A percentile compares a stretch with the other conserved stretches of the same genome.
Evolutionary conservation across 2,329 filamentous ascomycete species (phyloP).

Genomic region (Graphilbum sp.): DNA sequence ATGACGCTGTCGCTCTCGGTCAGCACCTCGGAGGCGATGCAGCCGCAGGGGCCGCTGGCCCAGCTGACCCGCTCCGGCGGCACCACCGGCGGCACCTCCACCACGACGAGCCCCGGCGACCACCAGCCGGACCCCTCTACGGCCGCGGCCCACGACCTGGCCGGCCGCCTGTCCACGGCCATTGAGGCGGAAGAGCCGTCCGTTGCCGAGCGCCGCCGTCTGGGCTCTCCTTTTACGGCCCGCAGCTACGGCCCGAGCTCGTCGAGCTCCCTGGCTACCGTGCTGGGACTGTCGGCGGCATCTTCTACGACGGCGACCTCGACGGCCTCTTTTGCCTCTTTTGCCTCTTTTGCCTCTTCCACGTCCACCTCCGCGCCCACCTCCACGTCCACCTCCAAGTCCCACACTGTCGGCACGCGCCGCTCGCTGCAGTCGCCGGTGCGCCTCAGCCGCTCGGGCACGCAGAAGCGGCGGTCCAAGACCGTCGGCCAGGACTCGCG

Average conservation of each 20-base stretch:
- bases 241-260: constrained; percentile 47
- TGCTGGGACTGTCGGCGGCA: constrained; percentile 20
- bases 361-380: too few relatives aligned
- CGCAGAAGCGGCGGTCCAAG: constrained; percentile 37
- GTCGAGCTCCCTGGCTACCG: constrained; percentile 28
- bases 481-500: constrained; percentile 30
- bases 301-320: too few relatives aligned
- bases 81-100: background rate
- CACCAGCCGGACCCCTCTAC: background rate
- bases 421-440: constrained; percentile 37
- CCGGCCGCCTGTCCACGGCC: constrained; percentile 3
- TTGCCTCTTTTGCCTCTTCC: too few relatives aligned
- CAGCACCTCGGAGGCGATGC: constrained; percentile 49
- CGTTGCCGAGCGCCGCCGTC: constrained; percentile 18
- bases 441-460: constrained; percentile 34
- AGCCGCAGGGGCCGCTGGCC: constrained; percentile 42
- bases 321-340: too few relatives aligned
- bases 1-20: constrained; percentile 47
- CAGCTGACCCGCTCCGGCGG: constrained; percentile 30
- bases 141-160: background rate
- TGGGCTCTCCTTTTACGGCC: constrained; percentile 39
- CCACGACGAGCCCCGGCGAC: too few relatives aligned
- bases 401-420: constrained; percentile 31
- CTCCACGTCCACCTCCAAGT: constrained; percentile 20
- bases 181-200: constrained; percentile 13